Evolutionary conservation across 208 protist genomes (phyloP).

Genomic region (Tritrichomonas foetus): DNA sequence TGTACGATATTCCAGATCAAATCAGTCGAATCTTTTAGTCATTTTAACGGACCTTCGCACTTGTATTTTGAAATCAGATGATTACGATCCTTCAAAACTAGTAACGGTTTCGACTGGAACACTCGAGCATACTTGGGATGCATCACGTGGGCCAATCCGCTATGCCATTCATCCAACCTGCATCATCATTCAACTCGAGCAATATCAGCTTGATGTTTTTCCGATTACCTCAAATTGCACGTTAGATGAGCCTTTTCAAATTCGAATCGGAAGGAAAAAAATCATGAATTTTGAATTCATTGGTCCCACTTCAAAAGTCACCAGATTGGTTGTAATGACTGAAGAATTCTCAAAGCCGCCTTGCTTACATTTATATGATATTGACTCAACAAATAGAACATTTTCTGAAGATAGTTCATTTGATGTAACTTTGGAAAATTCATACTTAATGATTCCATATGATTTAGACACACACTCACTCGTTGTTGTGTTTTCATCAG

Average conservation of each 20-base stretch:
- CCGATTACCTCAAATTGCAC: background rate
- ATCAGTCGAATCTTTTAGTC: background rate
- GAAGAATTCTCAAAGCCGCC: background rate
- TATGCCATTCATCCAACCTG: background rate
- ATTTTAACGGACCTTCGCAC: background rate
- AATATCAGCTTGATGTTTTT: background rate
- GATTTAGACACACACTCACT: background rate
- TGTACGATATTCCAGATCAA: background rate
- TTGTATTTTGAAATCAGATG: background rate
- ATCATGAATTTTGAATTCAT: slow-evolving; percentile 18
- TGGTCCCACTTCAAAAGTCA: background rate
- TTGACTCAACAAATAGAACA: background rate
- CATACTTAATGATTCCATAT: slow-evolving; percentile 16
- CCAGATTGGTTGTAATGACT: background rate
- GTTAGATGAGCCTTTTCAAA: background rate
- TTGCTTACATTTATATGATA: background rate
- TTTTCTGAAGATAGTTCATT: background rate
- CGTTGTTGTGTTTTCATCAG: background rate
- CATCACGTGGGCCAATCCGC: background rate
- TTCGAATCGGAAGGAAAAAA: background rate
- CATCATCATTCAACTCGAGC: background rate
- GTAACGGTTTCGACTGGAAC: background rate
- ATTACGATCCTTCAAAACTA: background rate
- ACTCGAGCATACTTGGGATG: background rate
- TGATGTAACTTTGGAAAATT: background rate